Conservation (phyloP, 2,329 filamentous ascomycete species). For the Trichoderma hamatum region DNA sequence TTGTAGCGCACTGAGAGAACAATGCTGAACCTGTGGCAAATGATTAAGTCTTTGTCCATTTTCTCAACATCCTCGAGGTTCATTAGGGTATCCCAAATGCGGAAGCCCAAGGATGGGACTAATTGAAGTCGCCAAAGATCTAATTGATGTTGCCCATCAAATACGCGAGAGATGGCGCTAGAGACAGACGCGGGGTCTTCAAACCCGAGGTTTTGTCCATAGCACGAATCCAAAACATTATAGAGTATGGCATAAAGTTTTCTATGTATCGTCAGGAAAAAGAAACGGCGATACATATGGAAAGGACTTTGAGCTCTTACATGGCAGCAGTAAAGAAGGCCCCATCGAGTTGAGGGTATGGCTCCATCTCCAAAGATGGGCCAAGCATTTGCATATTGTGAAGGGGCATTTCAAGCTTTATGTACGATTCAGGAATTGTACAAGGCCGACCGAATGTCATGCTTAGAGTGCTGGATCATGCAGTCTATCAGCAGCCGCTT, state of each 20-base stretch:
- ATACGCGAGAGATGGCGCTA: not conserved
- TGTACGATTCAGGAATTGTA: not conserved
- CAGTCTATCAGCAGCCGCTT: not conserved
- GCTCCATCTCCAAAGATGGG: not conserved
- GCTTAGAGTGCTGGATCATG: not conserved
- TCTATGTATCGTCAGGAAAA: not conserved
- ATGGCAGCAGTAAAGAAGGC: not conserved
- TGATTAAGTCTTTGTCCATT: not conserved
- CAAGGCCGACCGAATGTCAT: not conserved
- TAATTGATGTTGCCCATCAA: not conserved
- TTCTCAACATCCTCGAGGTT: not conserved
- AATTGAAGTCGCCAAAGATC: not conserved
- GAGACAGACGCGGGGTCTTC: not conserved
- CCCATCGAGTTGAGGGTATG: not conserved
- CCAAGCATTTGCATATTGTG: not conserved
- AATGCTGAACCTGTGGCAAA: not conserved
- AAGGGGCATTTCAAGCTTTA: not conserved
- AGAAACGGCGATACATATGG: too few relatives aligned
- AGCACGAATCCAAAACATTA: not conserved
- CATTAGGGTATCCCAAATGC: not conserved
- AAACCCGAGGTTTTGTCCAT: not conserved
- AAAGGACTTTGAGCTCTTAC: not conserved
- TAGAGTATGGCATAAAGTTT: not conserved
- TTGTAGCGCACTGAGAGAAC: not conserved
- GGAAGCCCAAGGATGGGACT: not conserved